A percentile compares a stretch with the other conserved stretches of the same genome.
phyloP scores from a whole-genome alignment of 2,329 filamentous ascomycete genomes.

The Cryphonectria naterciae region DNA sequence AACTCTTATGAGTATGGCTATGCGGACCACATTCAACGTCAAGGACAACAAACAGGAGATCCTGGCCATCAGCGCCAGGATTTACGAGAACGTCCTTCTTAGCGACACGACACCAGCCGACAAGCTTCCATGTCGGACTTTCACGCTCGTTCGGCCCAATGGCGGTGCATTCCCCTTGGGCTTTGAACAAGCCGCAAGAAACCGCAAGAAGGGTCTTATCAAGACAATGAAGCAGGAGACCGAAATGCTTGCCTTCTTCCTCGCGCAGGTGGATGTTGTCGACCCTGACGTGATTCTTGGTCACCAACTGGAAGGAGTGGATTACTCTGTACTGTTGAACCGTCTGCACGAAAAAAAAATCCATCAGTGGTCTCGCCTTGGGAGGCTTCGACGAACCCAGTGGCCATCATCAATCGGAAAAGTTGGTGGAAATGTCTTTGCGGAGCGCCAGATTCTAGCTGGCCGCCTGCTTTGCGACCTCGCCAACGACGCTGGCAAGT shows the following conservation, averaged over 20 bases:
- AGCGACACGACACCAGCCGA: constrained; percentile 88
- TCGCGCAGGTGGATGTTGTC: constrained; percentile 83
- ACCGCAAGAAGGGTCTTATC: constrained; percentile 75
- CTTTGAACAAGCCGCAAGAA: constrained; percentile 76
- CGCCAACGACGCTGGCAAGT: constrained; percentile 96
- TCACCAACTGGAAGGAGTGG: constrained; percentile 95
- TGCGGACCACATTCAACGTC: constrained; percentile 85
- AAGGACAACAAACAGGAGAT: constrained; percentile 98
- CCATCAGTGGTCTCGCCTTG: constrained; percentile 92
- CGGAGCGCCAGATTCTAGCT: constrained; percentile 85
- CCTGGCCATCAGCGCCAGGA: constrained; percentile 83
- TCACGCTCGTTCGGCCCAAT: constrained; percentile 86
- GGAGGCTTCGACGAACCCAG: constrained; percentile 77
- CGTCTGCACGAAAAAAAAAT: constrained; percentile 89
- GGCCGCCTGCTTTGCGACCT: constrained; percentile 92
- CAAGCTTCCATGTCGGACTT: constrained; percentile 84
- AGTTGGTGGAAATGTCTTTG: constrained; percentile 87
- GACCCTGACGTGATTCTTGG: constrained; percentile 95
- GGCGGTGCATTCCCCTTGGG: constrained; percentile 78
- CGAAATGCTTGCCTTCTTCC: constrained; percentile 83
- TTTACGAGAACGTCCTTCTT: constrained; percentile 89
- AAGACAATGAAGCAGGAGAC: constrained; percentile 83
- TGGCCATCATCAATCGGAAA: constrained; percentile 91
- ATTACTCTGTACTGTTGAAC: constrained; percentile 88
- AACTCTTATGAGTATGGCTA: constrained; percentile 92